These are phyloP conservation scores for Phytophthora pini DNA, from an alignment of 352 stramenopile genomes.

Conservation along the genomic window DNA sequence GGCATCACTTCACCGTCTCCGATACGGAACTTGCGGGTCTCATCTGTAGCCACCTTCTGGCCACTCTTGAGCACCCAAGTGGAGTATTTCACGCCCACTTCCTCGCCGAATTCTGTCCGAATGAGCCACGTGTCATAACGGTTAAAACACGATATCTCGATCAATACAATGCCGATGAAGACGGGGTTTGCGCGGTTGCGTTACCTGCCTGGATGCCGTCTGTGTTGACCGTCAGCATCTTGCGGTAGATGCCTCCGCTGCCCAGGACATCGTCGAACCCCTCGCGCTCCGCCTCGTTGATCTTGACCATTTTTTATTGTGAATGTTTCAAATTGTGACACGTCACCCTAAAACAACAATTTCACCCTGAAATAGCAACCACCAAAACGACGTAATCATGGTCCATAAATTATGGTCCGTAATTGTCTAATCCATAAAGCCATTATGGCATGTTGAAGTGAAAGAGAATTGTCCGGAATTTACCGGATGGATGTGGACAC, in stretches of 20 bases:
- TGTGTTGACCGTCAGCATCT: conserved; percentile 53
- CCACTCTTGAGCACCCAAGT: conserved; percentile 58
- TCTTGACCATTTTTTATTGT: conserved; percentile 34
- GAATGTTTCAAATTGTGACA: no score
- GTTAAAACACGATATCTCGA: conserved; percentile 3
- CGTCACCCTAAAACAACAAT: not conserved
- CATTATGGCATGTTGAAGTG: not conserved
- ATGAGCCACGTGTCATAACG: conserved; percentile 21
- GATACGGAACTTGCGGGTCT: conserved; percentile 78
- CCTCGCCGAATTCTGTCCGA: conserved; percentile 78
- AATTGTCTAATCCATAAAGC: no score
- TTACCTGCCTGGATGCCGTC: conserved; percentile 76
- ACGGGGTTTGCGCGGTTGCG: not conserved
- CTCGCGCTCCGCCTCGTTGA: conserved; percentile 52
- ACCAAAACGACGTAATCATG: no score
- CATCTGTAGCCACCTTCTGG: conserved; percentile 46
- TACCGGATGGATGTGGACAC: no score
- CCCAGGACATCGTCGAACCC: conserved; percentile 81
- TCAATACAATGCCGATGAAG: conserved; percentile 2
- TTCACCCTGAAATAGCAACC: no score
- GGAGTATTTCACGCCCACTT: conserved; percentile 79
- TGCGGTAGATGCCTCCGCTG: conserved; percentile 83
- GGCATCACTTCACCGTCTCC: conserved; percentile 84
- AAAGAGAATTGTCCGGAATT: no score
- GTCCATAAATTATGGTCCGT: no score